Evolutionary conservation across 805 yeast genomes (phyloP), one percentile per base, ranked within the genome.

Genomic region (Starmerella vitae): DNA sequence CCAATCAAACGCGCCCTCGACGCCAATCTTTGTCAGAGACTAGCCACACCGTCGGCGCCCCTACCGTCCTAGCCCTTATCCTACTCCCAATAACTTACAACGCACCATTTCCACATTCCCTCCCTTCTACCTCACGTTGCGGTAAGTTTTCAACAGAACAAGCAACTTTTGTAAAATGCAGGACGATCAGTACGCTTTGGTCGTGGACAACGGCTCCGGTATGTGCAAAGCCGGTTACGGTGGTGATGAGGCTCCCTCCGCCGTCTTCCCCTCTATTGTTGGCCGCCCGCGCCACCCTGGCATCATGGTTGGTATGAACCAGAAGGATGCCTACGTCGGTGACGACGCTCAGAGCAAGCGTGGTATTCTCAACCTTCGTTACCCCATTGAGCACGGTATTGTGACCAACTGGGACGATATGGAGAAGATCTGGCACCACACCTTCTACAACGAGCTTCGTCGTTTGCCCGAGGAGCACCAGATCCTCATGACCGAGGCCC

Each of bases 221-320:
- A 91, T 91, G 97, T 91, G 98, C 79, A 91, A 91, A 68, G 98
- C 98, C 88, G 98, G 98, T 71, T 91, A 86, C 66, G 97, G 98
- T 77, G 98, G 98, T 74, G 97, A 91, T 65, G 98, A 91, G 73
- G 97, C 97, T 53, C 98, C 98, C 65, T 82, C 96, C 69, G 97
- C 98, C 61, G 98, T 91, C 57, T 91, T 91, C 88, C 98, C 98
- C 63, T 91, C 97, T 49, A 88, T 91, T 62, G 98, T 88, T 53
- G 98, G 98, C 72, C 91, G 98, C 74, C 97, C 98, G 74, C 86
- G 94, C 78, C 98, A 91, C 68, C 97, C 91, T 70, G 97, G 97
- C 78, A 86, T 85, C 75, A 86, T 86, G 96, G 97, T 88, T 58
- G 98, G 98, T 69, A 85, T 91, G 95, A 96, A 96, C 66, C 97